These are phyloP conservation scores for Colletotrichum chrysophilum DNA, from an alignment of 2,329 filamentous ascomycete genomes.

Conservation along the genomic window DNA sequence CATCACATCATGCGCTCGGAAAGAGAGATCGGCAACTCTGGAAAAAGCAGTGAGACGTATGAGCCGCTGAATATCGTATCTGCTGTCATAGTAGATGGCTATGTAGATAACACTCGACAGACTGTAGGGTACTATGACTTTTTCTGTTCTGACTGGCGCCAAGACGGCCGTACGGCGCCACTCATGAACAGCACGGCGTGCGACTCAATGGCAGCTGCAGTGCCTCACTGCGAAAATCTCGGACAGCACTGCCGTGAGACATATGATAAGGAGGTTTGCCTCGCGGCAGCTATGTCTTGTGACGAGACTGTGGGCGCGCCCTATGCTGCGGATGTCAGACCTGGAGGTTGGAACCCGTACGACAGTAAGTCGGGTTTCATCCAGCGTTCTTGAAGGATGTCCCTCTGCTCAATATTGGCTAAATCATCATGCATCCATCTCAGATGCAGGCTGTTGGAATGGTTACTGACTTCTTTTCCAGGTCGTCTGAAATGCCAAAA, in stretches of 20 bases:
- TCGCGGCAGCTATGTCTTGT: not conserved
- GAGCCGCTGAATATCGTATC: not conserved
- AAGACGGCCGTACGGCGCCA: not conserved
- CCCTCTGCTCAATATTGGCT: not conserved
- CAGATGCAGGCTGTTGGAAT: rapidly evolving
- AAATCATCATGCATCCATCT: rapidly evolving
- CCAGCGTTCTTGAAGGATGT: rapidly evolving
- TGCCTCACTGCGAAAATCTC: not conserved
- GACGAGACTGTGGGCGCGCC: not conserved
- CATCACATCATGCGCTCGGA: not conserved
- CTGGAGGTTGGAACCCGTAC: not conserved
- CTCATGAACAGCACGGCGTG: not conserved
- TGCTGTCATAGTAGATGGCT: not conserved
- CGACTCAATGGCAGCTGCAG: not conserved
- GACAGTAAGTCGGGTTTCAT: not conserved
- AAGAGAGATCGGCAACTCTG: not conserved
- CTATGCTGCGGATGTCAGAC: not conserved
- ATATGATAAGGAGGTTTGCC: not conserved
- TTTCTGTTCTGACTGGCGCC: not conserved
- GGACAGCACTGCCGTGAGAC: not conserved
- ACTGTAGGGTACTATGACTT: not conserved
- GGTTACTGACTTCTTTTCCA: rapidly evolving
- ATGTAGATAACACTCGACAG: not conserved
- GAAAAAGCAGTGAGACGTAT: rapidly evolving
- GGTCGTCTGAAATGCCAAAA: not conserved